Conservation (phyloP, 2,329 filamentous ascomycete species). For the Nigrospora oryzae region DNA sequence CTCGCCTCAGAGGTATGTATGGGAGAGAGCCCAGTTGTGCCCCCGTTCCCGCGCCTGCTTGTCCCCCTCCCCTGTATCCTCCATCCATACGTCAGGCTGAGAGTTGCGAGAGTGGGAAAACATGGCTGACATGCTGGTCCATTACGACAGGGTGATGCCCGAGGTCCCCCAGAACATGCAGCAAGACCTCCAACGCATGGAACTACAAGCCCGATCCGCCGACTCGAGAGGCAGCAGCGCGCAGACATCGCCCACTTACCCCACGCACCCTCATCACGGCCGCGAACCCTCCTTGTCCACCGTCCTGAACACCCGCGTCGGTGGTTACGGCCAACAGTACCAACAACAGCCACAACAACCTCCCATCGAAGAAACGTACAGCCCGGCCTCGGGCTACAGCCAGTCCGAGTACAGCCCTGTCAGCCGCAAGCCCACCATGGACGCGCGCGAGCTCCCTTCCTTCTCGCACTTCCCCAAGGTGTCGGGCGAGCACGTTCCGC, state of each 20-base stretch:
- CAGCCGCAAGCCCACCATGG: conserved; percentile 16
- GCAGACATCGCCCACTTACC: conserved; percentile 14
- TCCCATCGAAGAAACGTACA: conserved; percentile 21
- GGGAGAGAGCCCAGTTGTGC: too few relatives aligned
- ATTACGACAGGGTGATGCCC: conserved; percentile 68
- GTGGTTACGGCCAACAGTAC: conserved; percentile 19
- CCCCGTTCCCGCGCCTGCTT: not conserved
- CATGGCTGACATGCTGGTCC: not conserved
- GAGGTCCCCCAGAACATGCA: conserved; percentile 97
- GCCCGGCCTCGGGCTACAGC: conserved; percentile 23
- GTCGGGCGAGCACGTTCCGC: conserved; percentile 79
- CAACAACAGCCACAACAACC: conserved; percentile 16
- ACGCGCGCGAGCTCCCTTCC: conserved; percentile 54
- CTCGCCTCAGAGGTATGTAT: conserved; percentile 45
- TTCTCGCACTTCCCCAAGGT: conserved; percentile 91
- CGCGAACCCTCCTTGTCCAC: conserved; percentile 36
- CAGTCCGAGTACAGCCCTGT: conserved; percentile 28
- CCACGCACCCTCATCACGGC: conserved; percentile 21
- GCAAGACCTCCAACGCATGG: conserved; percentile 84
- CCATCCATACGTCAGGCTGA: not conserved
- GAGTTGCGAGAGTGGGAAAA: not conserved
- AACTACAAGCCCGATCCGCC: conserved; percentile 62
- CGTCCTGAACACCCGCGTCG: conserved; percentile 20
- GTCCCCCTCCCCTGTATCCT: not conserved
- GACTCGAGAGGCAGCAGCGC: conserved; percentile 23